Evolutionary conservation across 257 asterid genomes (phyloP), one percentile per base, ranked within the genome.

Genomic region (Catharanthus roseus): DNA sequence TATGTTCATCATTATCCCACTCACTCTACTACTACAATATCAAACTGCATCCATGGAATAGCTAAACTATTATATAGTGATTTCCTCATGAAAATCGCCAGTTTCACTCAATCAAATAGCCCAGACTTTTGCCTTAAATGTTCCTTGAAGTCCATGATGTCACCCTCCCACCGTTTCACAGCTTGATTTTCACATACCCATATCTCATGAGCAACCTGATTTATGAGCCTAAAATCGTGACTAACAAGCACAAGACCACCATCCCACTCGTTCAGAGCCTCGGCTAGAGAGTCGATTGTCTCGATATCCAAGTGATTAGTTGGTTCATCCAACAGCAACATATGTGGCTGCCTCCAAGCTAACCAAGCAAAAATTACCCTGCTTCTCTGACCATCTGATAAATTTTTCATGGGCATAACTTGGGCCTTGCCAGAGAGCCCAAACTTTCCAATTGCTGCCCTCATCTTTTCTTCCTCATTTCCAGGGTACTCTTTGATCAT

Each of bases 241-340:
- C 99, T 95, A 4, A 95, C 99, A 19, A 95, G 96, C 66, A 95
- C 99, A 85, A 95, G 6, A 39, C 99, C 99, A 23, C 99, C 99
- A 23, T 93, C 97, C 99, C 97, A 93, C 60, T 91, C 96, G 4
- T 89, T 93, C 86, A 93, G 73, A 8, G 99, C 99, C 83, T 93
- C 97, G 0, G 99, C 99, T 5, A 95, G 87, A 0, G 97, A 91
- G 71, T 95, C 99, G 0, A 95, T 95, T 0, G 99, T 95, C 89
- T 95, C 99, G 0, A 91, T 86, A 82, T 95, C 99, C 81, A 95
- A 82, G 84, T 95, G 99, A 74, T 95, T 95, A 31, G 99, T 95
- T 3, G 99, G 99, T 77, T 95, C 99, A 66, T 91, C 99, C 85
- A 95, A 63, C 67, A 95, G 81, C 28, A 91, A 84, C 90, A 95